phyloP scores from a whole-genome alignment of 768 basidiomycete species.

The Cyathus striatus region DNA sequence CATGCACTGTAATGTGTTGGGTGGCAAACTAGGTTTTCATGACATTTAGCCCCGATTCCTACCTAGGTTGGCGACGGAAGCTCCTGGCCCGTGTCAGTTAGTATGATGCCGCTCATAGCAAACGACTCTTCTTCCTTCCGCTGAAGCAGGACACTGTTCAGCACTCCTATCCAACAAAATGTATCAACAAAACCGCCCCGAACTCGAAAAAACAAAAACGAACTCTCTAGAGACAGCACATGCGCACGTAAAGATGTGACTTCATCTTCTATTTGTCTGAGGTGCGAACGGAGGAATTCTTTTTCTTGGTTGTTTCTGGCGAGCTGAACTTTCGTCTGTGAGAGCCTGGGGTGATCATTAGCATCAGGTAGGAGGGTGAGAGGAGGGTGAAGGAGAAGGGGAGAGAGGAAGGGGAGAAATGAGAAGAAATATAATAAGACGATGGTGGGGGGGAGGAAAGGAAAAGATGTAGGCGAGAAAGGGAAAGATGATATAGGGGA shows the following conservation, averaged over 20 bases:
- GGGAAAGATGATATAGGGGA: no score
- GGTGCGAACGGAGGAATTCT: slow-evolving; percentile 47
- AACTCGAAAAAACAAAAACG: neutral
- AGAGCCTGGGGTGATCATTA: slow-evolving; percentile 50
- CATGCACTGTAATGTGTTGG: no score
- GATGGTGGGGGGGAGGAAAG: no score
- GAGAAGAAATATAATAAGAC: no score
- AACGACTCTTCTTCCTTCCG: slow-evolving; percentile 33
- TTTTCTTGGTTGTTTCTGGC: slow-evolving; percentile 52
- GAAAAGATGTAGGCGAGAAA: no score
- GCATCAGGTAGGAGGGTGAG: no score
- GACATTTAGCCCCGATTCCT: slow-evolving; percentile 63
- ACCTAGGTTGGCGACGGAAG: slow-evolving; percentile 66
- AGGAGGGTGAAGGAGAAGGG: no score
- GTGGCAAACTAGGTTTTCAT: no score
- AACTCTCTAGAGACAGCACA: slow-evolving; percentile 28
- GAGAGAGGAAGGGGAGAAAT: no score
- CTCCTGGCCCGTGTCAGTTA: slow-evolving; percentile 73
- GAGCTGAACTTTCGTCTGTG: slow-evolving; percentile 61
- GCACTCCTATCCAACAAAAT: slow-evolving; percentile 38
- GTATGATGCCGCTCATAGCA: slow-evolving; percentile 74
- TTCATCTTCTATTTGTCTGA: no score
- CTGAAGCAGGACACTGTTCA: slow-evolving; percentile 35
- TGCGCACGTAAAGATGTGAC: slow-evolving; percentile 48
- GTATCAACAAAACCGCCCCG: neutral